phyloP scores from a whole-genome alignment of 2,329 filamentous ascomycete species.

The Trematosphaeria pertusa region DNA sequence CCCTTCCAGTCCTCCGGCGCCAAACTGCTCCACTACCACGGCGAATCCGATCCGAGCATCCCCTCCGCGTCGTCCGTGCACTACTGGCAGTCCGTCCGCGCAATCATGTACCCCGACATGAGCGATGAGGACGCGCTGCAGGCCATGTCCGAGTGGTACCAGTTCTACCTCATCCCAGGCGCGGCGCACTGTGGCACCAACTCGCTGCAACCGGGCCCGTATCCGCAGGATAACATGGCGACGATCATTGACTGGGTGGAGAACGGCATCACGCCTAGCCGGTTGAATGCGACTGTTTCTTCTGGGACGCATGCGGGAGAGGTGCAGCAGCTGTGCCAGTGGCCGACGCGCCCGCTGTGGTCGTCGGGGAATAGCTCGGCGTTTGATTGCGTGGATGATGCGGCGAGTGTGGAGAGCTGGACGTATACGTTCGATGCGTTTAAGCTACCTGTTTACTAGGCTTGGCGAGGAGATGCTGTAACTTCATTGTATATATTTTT shows the following conservation, averaged over 20 bases:
- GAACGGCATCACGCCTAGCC: slow-evolving; percentile 53
- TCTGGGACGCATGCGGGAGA: slow-evolving; percentile 41
- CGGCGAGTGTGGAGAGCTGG: slow-evolving; percentile 50
- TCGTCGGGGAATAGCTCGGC: slow-evolving; percentile 35
- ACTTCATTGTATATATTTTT: too few relatives aligned
- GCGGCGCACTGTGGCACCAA: slow-evolving; percentile 57
- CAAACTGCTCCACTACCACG: slow-evolving; percentile 66
- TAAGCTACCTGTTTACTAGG: too few relatives aligned
- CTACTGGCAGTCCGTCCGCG: slow-evolving; percentile 63
- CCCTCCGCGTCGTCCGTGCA: slow-evolving; percentile 62
- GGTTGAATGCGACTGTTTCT: slow-evolving; percentile 51
- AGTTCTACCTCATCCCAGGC: slow-evolving; percentile 62
- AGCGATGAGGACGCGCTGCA: slow-evolving; percentile 48
- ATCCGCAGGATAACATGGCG: slow-evolving; percentile 51
- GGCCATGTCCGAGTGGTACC: slow-evolving; percentile 61
- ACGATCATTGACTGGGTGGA: slow-evolving; percentile 59
- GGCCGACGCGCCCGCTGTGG: slow-evolving; percentile 54
- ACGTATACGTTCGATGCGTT: slow-evolving; percentile 50
- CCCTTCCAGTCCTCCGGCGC: slow-evolving; percentile 58
- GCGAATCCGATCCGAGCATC: slow-evolving; percentile 62
- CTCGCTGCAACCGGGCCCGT: slow-evolving; percentile 42
- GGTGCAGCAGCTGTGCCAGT: slow-evolving; percentile 50
- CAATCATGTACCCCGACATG: slow-evolving; percentile 56
- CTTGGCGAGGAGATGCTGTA: too few relatives aligned
- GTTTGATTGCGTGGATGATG: slow-evolving; percentile 49